Evolutionary conservation across 352 stramenopile genomes (phyloP).

Genomic region (Phytophthora pistaciae): DNA sequence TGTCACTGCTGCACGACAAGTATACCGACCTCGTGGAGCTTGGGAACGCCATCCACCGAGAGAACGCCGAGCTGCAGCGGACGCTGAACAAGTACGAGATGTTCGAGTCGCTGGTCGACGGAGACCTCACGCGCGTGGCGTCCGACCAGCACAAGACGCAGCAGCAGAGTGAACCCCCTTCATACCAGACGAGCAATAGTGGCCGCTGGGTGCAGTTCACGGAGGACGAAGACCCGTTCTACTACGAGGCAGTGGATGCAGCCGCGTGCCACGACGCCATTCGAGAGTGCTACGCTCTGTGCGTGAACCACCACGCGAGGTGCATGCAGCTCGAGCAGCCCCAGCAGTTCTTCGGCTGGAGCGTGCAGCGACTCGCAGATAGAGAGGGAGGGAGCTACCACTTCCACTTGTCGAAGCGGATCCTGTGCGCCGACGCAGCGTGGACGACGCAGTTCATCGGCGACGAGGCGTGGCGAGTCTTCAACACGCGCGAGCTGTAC

Average conservation of each 20-base stretch:
- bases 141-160: not conserved
- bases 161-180: not conserved
- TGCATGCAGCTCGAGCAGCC: constrained; percentile 15
- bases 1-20: not conserved
- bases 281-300: constrained; percentile 11
- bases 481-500: constrained; percentile 39
- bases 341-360: constrained; percentile 37
- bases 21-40: constrained; percentile 25
- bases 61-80: constrained; percentile 18
- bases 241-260: constrained; percentile 34
- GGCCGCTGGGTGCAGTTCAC: constrained; percentile 31
- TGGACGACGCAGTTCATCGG: constrained; percentile 19
- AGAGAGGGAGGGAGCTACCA: constrained; percentile 22
- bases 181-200: not conserved
- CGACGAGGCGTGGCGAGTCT: constrained; percentile 34
- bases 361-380: constrained; percentile 18
- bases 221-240: constrained; percentile 43
- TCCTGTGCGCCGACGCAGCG: constrained; percentile 16
- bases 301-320: constrained; percentile 20
- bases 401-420: constrained; percentile 48
- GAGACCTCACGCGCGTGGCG: constrained; percentile 14
- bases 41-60: constrained; percentile 25
- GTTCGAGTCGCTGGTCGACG: constrained; percentile 27
- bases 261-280: constrained; percentile 24
- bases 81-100: constrained; percentile 28